A percentile compares a stretch with the other conserved stretches of the same genome.
phyloP scores from a whole-genome alignment of 2,329 filamentous ascomycete genomes.

The Paracoccidioides lutzii region DNA sequence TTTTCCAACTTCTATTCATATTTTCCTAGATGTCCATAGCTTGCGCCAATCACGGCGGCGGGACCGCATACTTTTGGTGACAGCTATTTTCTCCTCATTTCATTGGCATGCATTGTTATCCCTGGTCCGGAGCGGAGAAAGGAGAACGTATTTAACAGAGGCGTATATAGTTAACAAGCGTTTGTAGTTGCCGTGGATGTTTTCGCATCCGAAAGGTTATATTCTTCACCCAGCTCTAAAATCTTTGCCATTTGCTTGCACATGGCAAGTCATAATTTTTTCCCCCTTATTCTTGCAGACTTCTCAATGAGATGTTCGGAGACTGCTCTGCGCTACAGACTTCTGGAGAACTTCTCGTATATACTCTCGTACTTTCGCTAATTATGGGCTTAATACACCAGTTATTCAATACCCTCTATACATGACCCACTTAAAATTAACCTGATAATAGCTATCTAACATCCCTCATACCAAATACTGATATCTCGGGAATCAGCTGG shows the following conservation, averaged over 20 bases:
- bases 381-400: too few relatives aligned
- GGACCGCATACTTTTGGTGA: constrained; percentile 14
- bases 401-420: background rate
- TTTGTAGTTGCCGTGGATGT: constrained; percentile 14
- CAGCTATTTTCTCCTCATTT: background rate
- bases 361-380: too few relatives aligned
- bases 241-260: background rate
- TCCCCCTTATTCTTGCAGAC: background rate
- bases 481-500: constrained; percentile 45
- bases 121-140: too few relatives aligned
- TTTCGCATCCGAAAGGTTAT: constrained; percentile 15
- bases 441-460: background rate
- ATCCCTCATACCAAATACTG: constrained; percentile 2
- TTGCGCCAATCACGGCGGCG: constrained; percentile 9
- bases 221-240: constrained; percentile 2
- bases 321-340: too few relatives aligned
- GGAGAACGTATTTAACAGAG: background rate
- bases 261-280: background rate
- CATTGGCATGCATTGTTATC: background rate
- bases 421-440: background rate
- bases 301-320: background rate
- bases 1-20: background rate
- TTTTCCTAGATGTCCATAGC: background rate
- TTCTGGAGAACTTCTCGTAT: too few relatives aligned
- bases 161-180: background rate